Base-by-base conservation (phyloP, 768 basidiomycete species). In the Imleria badia region DNA sequence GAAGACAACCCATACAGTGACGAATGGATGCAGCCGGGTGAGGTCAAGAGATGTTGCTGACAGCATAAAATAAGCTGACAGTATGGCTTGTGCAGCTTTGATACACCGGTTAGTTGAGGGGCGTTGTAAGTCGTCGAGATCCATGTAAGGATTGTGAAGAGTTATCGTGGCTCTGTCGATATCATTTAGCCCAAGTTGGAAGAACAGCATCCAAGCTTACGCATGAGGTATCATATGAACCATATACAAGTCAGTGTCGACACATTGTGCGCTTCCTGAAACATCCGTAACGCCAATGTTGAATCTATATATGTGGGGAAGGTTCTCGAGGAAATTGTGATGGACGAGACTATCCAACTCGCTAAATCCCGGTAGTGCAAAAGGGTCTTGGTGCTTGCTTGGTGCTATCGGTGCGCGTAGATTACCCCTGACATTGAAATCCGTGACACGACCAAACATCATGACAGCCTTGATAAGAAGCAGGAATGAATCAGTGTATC, bases 171-270 rank as follows among this genome's bases (percentile, higher is more conserved):
- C 91, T n/a, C 91, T 93, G 65, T 19, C 46, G 43, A 52, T 45
- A 52, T 62, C 53, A 44, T 56, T 63, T 47, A 47, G 39, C 55
- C 30, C 5, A 14, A 42, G 51, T 53, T 35, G 20, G 14, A 56
- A 43, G 39, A 55, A 31, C 36, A 45, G 47, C 43, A 45, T 35
- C 22, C n/a, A 49, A 48, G 50, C 80, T 69, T 72, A 91, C 90
- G 91, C 91, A 66, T 94, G 86, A 19, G 91, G 91, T 56, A 91
- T 80, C 40, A 92, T 79, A 63, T 92, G 90, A 38, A 89, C 90
- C 86, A 93, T 83, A 66, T 89, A 93, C 52, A 94, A 72, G 67
- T 94, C 91, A 2, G 88, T 91, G 66, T 94, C 89, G 38, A 93
- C 73, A 10, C 75, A 77, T 33, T 78, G 79, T 41, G 70, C 68